Conservation (phyloP, 148 eudicot genomes). For the Persicaria maculosa region DNA sequence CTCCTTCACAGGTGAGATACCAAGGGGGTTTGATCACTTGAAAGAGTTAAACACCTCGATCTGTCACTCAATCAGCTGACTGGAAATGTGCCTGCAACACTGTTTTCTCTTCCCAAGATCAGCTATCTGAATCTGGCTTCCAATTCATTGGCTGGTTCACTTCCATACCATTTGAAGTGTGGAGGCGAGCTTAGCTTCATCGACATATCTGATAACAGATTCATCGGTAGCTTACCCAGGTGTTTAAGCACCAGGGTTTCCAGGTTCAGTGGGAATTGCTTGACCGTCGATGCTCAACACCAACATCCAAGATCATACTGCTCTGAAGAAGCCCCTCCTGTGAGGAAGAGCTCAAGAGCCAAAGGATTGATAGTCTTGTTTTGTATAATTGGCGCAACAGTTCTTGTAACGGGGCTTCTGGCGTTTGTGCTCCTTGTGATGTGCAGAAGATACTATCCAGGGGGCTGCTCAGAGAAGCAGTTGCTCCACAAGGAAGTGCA, state of each 20-base stretch:
- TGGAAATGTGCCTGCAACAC: slow-evolving; percentile 35
- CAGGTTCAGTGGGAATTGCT: slow-evolving; percentile 46
- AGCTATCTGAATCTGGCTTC: slow-evolving; percentile 55
- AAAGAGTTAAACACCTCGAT: slow-evolving; percentile 49
- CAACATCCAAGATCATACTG: slow-evolving; percentile 53
- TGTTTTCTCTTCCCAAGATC: slow-evolving; percentile 53
- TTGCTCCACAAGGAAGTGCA: slow-evolving; percentile 40
- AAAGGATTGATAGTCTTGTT: slow-evolving; percentile 24
- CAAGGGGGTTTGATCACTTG: slow-evolving; percentile 28
- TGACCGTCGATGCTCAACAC: slow-evolving; percentile 29
- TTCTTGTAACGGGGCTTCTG: slow-evolving; percentile 29
- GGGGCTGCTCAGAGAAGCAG: slow-evolving; percentile 43
- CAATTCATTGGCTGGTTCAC: slow-evolving; percentile 52
- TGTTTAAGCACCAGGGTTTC: slow-evolving; percentile 43
- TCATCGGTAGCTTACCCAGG: slow-evolving; percentile 41
- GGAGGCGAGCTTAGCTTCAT: slow-evolving; percentile 45
- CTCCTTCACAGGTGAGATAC: slow-evolving; percentile 44
- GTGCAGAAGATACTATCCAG: slow-evolving; percentile 32
- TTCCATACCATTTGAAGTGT: slow-evolving; percentile 45
- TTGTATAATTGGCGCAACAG: slow-evolving; percentile 28
- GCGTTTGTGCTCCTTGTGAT: slow-evolving; percentile 30
- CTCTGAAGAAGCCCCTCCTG: slow-evolving; percentile 2
- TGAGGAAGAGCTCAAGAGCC: slow-evolving; percentile 21
- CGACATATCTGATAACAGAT: slow-evolving; percentile 52
- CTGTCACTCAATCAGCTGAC: slow-evolving; percentile 43